Evolutionary conservation across 148 eudicot genomes (phyloP).

Genomic region (Chenopodium album): DNA sequence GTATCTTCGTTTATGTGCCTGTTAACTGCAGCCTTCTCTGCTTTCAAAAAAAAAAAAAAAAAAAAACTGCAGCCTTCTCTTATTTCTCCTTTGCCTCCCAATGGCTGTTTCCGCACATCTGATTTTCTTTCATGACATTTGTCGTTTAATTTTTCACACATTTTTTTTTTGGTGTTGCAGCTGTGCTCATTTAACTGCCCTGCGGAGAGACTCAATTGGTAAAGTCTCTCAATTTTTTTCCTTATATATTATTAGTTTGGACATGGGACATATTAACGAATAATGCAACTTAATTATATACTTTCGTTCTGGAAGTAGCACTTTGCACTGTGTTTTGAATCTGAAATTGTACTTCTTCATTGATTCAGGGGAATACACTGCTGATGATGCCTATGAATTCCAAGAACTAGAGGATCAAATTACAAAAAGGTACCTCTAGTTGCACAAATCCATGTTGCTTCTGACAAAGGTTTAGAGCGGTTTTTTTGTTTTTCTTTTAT

Average conservation of each 20-base stretch:
- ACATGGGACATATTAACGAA: background rate
- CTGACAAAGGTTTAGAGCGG: background rate
- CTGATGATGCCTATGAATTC: conserved; percentile 94
- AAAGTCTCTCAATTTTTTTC: conserved; percentile 22
- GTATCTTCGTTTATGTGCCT: too few species aligned
- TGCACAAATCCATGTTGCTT: conserved; percentile 9
- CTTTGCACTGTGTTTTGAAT: background rate
- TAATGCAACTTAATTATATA: background rate
- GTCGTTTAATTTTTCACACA: conserved; percentile 2
- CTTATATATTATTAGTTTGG: background rate
- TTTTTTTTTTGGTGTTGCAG: conserved; percentile 47
- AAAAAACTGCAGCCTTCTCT: too few species aligned
- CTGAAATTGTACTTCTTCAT: too few species aligned
- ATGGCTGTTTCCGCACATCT: background rate
- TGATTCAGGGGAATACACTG: conserved; percentile 65
- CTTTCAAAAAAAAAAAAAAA: too few species aligned
- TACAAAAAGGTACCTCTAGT: conserved; percentile 64
- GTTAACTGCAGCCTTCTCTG: too few species aligned
- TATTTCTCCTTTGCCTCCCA: background rate
- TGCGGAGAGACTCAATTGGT: conserved; percentile 98
- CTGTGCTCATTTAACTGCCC: conserved; percentile 90
- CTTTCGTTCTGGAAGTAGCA: background rate
- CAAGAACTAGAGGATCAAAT: conserved; percentile 77
- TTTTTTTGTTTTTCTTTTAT: too few species aligned
- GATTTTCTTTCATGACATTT: background rate